Evolutionary conservation across 2,329 filamentous ascomycete species (phyloP), one percentile per base, ranked within the genome.

Genomic region (Verticillium zaregamsianum): DNA sequence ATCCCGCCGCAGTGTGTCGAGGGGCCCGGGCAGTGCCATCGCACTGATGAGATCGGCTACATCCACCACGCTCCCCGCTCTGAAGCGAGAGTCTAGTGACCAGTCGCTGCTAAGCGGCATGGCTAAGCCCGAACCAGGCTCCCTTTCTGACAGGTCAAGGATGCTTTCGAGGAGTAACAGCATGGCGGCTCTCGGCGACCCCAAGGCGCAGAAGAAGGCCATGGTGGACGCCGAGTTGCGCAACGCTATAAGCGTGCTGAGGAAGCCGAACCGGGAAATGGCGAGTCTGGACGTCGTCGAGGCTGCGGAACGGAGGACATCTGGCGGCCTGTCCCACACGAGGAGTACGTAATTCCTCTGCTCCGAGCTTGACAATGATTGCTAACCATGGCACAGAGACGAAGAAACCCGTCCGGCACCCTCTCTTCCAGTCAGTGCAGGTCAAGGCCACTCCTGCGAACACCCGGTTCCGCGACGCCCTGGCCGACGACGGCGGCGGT

Each of bases 211-310:
- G 68, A 90, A 86, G 72, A 89, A 89, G 70, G 88, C 87, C 3
- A 75, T 84, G 25, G 82, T 92, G 2, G 86, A 92, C 57, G 85
- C 87, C 32, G 88, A 93, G 69, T 75, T 94, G 37, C 85, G 86
- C 66, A 85, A 91, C 62, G 91, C 91, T 9, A 93, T 95, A 58
- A 85, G 84, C 6, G 84, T 87, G 11, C 73, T 94, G 52, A 88
- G 90, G 71, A 92, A 88, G 73, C 91, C 91, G 1, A 93, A 94
- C 68, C 85, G 91, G 55, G 83, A 86, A 25, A 80, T 90, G 49
- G 89, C 88, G 14, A 86, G 87, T 35, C 88, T 87, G 68, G 83
- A 86, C 40, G 80, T 90, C 61, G 86, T 84, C 3, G 89, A 91
- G 66, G 88, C 86, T 31, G 83, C 86, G 5, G 89, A 92, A 71